A percentile compares a stretch with the other conserved stretches of the same genome.
These are phyloP conservation scores for Alternaria gaisen DNA, from an alignment of 2,329 filamentous ascomycete genomes.

Conservation along the genomic window DNA sequence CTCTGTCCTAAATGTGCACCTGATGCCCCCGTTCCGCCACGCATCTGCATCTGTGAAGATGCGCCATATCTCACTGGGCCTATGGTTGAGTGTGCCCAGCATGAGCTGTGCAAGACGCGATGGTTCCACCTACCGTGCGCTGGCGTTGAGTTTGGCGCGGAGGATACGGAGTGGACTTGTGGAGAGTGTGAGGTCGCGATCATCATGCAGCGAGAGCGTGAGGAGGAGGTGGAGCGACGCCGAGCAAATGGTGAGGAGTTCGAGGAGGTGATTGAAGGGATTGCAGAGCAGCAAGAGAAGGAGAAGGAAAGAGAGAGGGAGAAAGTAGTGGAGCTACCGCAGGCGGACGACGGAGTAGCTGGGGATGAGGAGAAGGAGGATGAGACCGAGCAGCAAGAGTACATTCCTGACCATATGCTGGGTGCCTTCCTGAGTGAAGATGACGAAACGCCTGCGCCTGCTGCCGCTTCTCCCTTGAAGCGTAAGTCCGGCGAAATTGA, in stretches of 20 bases:
- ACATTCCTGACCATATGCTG: neutral
- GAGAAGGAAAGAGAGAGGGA: neutral
- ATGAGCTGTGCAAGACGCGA: neutral
- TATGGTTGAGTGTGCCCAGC: neutral
- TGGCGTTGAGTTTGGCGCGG: neutral
- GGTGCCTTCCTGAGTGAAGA: neutral
- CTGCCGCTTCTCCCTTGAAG: neutral
- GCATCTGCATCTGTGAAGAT: neutral
- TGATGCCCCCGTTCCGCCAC: neutral
- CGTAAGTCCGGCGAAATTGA: neutral
- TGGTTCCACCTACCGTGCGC: conserved; percentile 3
- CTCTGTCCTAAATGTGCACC: neutral
- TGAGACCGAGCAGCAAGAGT: neutral
- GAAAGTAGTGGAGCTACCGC: neutral
- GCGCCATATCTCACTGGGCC: neutral
- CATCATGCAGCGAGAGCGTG: neutral
- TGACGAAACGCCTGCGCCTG: neutral
- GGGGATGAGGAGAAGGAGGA: neutral
- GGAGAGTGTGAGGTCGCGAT: neutral
- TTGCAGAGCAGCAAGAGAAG: neutral
- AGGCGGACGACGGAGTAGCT: neutral
- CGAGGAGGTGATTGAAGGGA: no score
- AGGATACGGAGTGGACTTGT: neutral
- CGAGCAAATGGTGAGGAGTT: neutral
- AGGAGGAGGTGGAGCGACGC: neutral